These are phyloP conservation scores for Hymenoscyphus repandus DNA, from an alignment of 2,329 filamentous ascomycete genomes.

Conservation along the genomic window DNA sequence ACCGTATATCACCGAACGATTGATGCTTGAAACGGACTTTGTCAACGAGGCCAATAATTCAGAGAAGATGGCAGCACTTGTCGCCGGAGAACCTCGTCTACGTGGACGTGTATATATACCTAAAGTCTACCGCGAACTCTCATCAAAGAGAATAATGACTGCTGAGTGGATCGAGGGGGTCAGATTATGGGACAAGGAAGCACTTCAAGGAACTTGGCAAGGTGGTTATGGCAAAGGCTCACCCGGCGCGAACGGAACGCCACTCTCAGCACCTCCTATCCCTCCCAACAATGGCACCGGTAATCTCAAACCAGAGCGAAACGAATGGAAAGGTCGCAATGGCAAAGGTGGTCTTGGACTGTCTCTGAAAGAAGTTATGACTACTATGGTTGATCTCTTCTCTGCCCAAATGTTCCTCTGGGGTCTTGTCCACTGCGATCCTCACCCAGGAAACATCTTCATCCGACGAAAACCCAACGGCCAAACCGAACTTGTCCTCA, in stretches of 20 bases:
- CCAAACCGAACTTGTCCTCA: conserved; percentile 84
- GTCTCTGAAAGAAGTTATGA: conserved; percentile 82
- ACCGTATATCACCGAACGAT: conserved; percentile 87
- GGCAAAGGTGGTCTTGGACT: conserved; percentile 79
- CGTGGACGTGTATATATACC: conserved; percentile 83
- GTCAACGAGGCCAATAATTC: conserved; percentile 86
- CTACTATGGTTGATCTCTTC: conserved; percentile 93
- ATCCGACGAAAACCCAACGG: conserved; percentile 79
- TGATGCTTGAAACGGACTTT: conserved; percentile 92
- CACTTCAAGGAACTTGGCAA: conserved; percentile 71
- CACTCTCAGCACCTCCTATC: conserved; percentile 39
- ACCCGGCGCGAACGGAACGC: conserved; percentile 66
- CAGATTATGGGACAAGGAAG: conserved; percentile 84
- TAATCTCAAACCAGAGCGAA: conserved; percentile 73
- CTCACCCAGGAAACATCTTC: conserved; percentile 96
- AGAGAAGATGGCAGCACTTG: conserved; percentile 72
- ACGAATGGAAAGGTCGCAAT: conserved; percentile 68
- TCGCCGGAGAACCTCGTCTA: conserved; percentile 70
- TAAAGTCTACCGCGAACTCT: conserved; percentile 75
- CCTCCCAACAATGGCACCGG: conserved; percentile 46
- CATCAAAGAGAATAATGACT: conserved; percentile 78
- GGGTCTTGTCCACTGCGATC: conserved; percentile 93
- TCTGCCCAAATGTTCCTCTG: conserved; percentile 98
- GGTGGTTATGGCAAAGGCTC: conserved; percentile 73
- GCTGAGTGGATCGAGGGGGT: conserved; percentile 98